A percentile compares a stretch with the other conserved stretches of the same genome.
Conservation (phyloP, 805 yeast species). For the Priceomyces carsonii region DNA sequence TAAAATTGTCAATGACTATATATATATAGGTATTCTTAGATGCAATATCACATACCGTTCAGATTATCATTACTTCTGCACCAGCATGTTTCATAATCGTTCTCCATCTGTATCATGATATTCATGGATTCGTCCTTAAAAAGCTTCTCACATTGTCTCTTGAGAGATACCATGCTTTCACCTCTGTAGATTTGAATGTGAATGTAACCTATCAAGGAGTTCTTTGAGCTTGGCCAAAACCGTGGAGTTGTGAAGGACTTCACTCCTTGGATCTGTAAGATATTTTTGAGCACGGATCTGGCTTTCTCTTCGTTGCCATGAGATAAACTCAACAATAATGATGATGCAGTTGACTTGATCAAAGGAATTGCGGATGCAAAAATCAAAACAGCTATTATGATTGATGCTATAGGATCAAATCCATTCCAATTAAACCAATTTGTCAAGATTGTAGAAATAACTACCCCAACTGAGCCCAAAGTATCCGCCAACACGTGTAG, state of each 20-base stretch:
- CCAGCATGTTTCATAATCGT: slow-evolving; percentile 67
- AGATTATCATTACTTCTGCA: slow-evolving; percentile 38
- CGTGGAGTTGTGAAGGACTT: slow-evolving; percentile 85
- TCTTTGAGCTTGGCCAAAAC: slow-evolving; percentile 72
- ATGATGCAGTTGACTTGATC: slow-evolving; percentile 74
- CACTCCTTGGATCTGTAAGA: slow-evolving; percentile 73
- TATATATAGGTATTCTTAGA: no score
- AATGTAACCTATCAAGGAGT: slow-evolving; percentile 57
- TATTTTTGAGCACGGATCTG: slow-evolving; percentile 65
- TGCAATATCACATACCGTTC: no score
- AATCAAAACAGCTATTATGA: slow-evolving; percentile 80
- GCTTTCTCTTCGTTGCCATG: slow-evolving; percentile 61
- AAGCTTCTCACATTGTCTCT: slow-evolving; percentile 58
- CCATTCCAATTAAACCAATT: slow-evolving; percentile 67
- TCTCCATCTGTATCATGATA: slow-evolving; percentile 68
- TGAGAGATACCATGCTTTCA: slow-evolving; percentile 61
- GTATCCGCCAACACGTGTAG: slow-evolving; percentile 94
- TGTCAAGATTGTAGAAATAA: slow-evolving; percentile 81
- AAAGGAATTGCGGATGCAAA: slow-evolving; percentile 82
- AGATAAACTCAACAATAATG: slow-evolving; percentile 64
- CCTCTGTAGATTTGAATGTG: slow-evolving; percentile 76
- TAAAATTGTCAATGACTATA: background rate
- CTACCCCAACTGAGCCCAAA: slow-evolving; percentile 94
- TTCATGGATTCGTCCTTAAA: slow-evolving; percentile 52
- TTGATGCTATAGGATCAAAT: slow-evolving; percentile 90